phyloP scores from a whole-genome alignment of 495 filamentous ascomycete species.

The Filosporella fistucella region DNA sequence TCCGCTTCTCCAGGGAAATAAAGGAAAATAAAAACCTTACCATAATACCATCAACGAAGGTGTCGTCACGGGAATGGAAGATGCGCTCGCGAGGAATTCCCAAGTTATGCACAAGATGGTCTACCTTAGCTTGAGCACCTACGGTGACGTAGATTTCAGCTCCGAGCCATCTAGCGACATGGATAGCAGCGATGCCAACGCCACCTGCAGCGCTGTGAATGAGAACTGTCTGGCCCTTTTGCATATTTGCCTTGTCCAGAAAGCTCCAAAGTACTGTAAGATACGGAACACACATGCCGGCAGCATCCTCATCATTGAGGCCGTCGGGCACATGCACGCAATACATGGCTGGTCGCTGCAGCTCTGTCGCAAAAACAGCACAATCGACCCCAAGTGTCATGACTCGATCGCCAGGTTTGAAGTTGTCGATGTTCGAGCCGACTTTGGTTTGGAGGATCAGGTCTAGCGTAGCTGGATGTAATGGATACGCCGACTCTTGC shows the following conservation, averaged over 20 bases:
- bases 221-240: background rate
- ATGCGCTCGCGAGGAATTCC: constrained; percentile 43
- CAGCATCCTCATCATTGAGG: background rate
- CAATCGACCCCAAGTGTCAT: background rate
- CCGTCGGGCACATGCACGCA: background rate
- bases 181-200: constrained; percentile 1
- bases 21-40: too few relatives aligned
- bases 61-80: constrained; percentile 39
- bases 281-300: background rate
- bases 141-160: constrained; percentile 50
- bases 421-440: background rate
- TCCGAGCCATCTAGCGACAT: background rate
- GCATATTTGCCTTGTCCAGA: background rate
- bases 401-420: background rate
- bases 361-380: background rate
- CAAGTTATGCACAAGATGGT: constrained; percentile 43
- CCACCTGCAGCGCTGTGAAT: background rate
- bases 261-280: background rate
- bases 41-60: constrained; percentile 35
- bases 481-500: background rate
- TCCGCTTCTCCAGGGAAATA: too few relatives aligned
- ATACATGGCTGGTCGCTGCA: background rate
- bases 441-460: background rate
- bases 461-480: background rate
- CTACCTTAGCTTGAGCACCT: constrained; percentile 39